Evolutionary conservation across 1,284 basidiomycete species (phyloP).

Genomic region (Cryptococcus depauperatus): DNA sequence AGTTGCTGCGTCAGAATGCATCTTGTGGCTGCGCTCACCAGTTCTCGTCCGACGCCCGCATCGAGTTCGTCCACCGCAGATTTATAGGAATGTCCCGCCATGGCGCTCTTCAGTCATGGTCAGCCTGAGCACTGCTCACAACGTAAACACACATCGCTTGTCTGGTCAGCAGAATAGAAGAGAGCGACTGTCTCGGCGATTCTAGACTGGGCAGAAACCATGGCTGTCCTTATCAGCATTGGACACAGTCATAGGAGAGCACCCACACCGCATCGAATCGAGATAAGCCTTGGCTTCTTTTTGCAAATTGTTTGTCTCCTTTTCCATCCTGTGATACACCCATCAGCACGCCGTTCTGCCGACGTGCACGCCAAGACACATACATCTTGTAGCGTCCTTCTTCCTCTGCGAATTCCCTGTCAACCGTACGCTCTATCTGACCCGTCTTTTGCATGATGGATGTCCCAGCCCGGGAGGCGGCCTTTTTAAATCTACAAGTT

Average conservation of each 20-base stretch:
- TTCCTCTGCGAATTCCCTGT: constrained; percentile 87
- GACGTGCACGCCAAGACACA: constrained; percentile 39
- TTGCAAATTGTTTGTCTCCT: constrained; percentile 82
- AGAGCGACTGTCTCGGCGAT: constrained; percentile 89
- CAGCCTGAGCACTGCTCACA: not conserved
- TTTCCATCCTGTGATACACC: constrained; percentile 63
- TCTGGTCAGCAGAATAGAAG: constrained; percentile 82
- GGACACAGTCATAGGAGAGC: not conserved
- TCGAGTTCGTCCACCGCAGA: constrained; percentile 92
- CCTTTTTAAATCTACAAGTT: constrained; percentile 75
- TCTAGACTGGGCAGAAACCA: constrained; percentile 86
- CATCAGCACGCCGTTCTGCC: not conserved
- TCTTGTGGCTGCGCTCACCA: constrained; percentile 51
- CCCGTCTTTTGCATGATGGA: constrained; percentile 94
- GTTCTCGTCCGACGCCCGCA: constrained; percentile 69
- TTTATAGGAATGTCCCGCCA: constrained; percentile 95
- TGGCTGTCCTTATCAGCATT: constrained; percentile 51
- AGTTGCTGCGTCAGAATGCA: constrained; percentile 1
- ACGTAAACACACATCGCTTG: constrained; percentile 55
- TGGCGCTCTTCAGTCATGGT: constrained; percentile 56
- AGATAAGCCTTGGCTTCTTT: constrained; percentile 93
- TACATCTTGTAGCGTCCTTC: constrained; percentile 82
- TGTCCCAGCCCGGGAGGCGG: constrained; percentile 84
- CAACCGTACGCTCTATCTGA: constrained; percentile 91
- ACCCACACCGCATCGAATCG: constrained; percentile 80